Conservation (phyloP, 2,329 filamentous ascomycete species). For the Penicillium sp. region DNA sequence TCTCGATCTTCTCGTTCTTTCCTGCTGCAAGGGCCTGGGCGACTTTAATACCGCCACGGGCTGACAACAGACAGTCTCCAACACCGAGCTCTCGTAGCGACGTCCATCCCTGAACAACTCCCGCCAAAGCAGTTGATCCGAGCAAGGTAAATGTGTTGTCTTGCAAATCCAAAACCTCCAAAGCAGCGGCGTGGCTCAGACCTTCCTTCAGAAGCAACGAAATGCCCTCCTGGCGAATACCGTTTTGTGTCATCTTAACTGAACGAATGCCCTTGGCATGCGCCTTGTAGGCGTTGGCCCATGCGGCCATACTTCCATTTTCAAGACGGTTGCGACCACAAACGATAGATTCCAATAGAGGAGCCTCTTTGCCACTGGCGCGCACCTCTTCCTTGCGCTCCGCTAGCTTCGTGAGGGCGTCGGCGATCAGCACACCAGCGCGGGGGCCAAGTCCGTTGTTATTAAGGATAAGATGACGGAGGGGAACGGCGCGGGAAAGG, state of each 20-base stretch:
- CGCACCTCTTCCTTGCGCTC: slow-evolving; percentile 73
- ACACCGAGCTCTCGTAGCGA: slow-evolving; percentile 78
- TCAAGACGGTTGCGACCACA: slow-evolving; percentile 95
- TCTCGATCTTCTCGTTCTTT: slow-evolving; percentile 73
- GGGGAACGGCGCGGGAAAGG: slow-evolving; percentile 78
- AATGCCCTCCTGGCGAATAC: slow-evolving; percentile 91
- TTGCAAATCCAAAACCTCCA: slow-evolving; percentile 83
- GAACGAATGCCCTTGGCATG: slow-evolving; percentile 73
- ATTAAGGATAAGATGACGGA: slow-evolving; percentile 93
- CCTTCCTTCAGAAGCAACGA: slow-evolving; percentile 74
- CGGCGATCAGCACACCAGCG: slow-evolving; percentile 82
- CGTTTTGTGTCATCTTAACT: slow-evolving; percentile 98
- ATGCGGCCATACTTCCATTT: slow-evolving; percentile 92
- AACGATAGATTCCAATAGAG: slow-evolving; percentile 89
- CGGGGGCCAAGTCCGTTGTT: slow-evolving; percentile 96
- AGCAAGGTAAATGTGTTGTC: slow-evolving; percentile 92
- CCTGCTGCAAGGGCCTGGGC: slow-evolving; percentile 69
- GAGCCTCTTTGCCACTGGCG: slow-evolving; percentile 63
- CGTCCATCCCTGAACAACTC: slow-evolving; percentile 69
- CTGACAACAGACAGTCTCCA: slow-evolving; percentile 79
- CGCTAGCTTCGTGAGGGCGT: slow-evolving; percentile 79
- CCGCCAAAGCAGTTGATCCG: slow-evolving; percentile 74
- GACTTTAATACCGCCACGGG: slow-evolving; percentile 70
- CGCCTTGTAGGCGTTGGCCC: slow-evolving; percentile 81
- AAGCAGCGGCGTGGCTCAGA: slow-evolving; percentile 62